Conservation (phyloP, 257 asterid species). For the Ajuga chamaepitys region DNA sequence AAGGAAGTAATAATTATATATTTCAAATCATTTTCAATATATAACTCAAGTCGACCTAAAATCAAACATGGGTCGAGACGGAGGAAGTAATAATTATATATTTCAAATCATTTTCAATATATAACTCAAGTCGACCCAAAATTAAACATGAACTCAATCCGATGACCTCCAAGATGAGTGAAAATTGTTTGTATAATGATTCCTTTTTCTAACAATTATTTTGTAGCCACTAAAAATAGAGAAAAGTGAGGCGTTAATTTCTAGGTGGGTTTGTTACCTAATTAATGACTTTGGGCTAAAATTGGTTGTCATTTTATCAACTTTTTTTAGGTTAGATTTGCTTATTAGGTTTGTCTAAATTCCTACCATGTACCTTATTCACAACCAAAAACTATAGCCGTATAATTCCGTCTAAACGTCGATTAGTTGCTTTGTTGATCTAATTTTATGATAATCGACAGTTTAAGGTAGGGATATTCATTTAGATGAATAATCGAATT, state of each 20-base stretch:
- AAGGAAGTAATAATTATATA: too few relatives aligned
- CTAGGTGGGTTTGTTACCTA: constrained; percentile 16
- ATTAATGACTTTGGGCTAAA: neutral
- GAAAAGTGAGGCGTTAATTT: neutral
- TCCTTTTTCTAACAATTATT: neutral
- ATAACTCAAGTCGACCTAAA: too few relatives aligned
- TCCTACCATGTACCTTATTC: constrained; percentile 2
- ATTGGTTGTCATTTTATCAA: neutral
- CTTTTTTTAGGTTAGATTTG: neutral
- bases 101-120: too few relatives aligned
- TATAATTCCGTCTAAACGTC: too few relatives aligned
- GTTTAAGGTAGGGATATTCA: too few relatives aligned
- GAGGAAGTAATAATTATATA: neutral
- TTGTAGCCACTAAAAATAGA: neutral
- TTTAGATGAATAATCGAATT: too few relatives aligned
- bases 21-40: too few relatives aligned
- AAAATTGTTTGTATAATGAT: neutral
- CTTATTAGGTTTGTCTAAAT: constrained; percentile 18
- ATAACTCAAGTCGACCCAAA: neutral
- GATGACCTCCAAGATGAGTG: neutral
- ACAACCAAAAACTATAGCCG: too few relatives aligned
- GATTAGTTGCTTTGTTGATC: too few relatives aligned
- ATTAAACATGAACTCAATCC: neutral
- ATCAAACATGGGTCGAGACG: too few relatives aligned
- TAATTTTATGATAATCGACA: too few relatives aligned